Evolutionary conservation across 345 rosid species (phyloP).

Genomic region (Alliaria petiolata): DNA sequence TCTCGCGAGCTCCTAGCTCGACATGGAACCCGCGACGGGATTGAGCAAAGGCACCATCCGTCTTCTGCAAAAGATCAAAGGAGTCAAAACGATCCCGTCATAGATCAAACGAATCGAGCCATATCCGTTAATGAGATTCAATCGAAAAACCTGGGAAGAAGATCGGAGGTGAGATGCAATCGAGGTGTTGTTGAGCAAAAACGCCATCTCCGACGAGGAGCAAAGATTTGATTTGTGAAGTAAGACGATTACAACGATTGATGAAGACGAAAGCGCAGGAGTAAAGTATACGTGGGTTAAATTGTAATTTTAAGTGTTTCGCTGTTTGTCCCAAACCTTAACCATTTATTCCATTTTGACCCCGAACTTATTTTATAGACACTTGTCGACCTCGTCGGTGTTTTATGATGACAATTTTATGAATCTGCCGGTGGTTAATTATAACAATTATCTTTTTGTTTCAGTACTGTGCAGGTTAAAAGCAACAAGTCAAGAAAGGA

Average conservation of each 20-base stretch:
- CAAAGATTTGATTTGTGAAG: background rate
- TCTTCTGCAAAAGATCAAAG: constrained; percentile 35
- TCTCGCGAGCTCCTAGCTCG: constrained; percentile 80
- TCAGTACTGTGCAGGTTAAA: background rate
- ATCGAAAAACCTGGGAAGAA: constrained; percentile 45
- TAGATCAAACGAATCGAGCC: constrained; percentile 10
- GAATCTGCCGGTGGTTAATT: background rate
- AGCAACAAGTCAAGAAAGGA: background rate
- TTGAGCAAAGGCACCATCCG: constrained; percentile 38
- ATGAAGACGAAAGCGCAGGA: background rate
- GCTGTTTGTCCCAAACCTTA: background rate
- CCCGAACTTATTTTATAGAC: background rate
- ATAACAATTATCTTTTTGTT: too few species aligned
- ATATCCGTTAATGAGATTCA: constrained; percentile 4
- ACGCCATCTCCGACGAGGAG: constrained; percentile 56
- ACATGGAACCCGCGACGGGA: constrained; percentile 72
- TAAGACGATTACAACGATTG: background rate
- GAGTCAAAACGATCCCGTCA: constrained; percentile 5
- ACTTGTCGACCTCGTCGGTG: background rate
- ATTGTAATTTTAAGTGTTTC: background rate
- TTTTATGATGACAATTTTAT: background rate
- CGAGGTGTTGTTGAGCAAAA: constrained; percentile 41
- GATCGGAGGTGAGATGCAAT: constrained; percentile 59
- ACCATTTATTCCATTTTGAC: background rate
- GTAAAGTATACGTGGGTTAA: background rate